Evolutionary conservation across 2,329 filamentous ascomycete genomes (phyloP).

Genomic region (Chaetomium strumarium): DNA sequence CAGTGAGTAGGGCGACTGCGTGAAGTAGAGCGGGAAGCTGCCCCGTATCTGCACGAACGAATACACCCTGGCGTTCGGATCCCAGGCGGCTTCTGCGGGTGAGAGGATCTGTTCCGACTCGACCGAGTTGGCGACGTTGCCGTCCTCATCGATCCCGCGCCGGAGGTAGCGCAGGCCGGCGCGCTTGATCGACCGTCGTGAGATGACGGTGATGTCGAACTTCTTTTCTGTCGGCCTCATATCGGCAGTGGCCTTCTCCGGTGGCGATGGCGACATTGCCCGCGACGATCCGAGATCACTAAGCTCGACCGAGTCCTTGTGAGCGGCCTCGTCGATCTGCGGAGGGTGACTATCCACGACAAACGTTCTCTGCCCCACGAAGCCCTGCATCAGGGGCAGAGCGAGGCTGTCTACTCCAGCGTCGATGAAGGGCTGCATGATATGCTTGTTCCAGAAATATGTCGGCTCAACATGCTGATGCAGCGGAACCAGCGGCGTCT

Average conservation of each 20-base stretch:
- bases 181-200: slow-evolving; percentile 78
- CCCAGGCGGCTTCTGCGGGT: slow-evolving; percentile 52
- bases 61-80: slow-evolving; percentile 56
- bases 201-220: slow-evolving; percentile 83
- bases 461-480: slow-evolving; percentile 66
- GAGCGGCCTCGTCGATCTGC: slow-evolving; percentile 42
- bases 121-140: slow-evolving; percentile 81
- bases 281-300: slow-evolving; percentile 24
- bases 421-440: slow-evolving; percentile 68
- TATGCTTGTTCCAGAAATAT: slow-evolving; percentile 87
- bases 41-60: slow-evolving; percentile 86
- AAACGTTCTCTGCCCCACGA: slow-evolving; percentile 82
- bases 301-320: slow-evolving; percentile 40
- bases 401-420: slow-evolving; percentile 65
- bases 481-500: slow-evolving; percentile 49
- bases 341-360: slow-evolving; percentile 59
- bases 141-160: slow-evolving; percentile 84
- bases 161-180: slow-evolving; percentile 87
- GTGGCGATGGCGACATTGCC: slow-evolving; percentile 16
- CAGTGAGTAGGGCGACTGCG: slow-evolving; percentile 87
- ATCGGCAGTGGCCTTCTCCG: slow-evolving; percentile 28
- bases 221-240: slow-evolving; percentile 44
- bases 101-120: slow-evolving; percentile 95
- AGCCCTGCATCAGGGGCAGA: slow-evolving; percentile 86
- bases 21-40: slow-evolving; percentile 92